Conservation (phyloP, 352 stramenopile genomes). For the Globisporangium canariense region DNA sequence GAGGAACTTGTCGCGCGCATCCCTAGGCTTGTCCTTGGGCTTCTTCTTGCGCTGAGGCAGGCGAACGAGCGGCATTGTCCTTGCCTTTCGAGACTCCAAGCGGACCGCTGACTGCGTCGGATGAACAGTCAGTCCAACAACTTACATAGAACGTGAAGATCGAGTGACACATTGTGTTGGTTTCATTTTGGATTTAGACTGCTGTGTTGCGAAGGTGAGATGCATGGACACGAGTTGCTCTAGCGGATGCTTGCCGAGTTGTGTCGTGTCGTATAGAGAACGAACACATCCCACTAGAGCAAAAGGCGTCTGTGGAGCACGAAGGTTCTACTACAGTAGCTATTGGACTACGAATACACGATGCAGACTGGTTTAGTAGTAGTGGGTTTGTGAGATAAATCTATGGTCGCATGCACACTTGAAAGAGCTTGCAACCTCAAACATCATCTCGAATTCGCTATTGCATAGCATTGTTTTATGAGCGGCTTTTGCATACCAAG, state of each 20-base stretch:
- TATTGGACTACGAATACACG: not conserved
- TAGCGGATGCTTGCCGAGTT: no score
- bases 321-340: not conserved
- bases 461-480: slow-evolving; percentile 49
- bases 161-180: no score
- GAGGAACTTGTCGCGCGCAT: slow-evolving; percentile 40
- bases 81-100: not conserved
- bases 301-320: no score
- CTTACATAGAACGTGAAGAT: no score
- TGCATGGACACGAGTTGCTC: no score
- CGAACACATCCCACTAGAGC: no score
- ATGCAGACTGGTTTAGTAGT: not conserved
- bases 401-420: slow-evolving; percentile 76
- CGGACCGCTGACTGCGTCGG: no score
- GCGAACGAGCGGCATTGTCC: slow-evolving; percentile 4
- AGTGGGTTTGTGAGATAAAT: slow-evolving; percentile 47
- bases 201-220: no score
- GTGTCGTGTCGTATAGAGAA: no score
- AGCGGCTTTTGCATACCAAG: slow-evolving; percentile 39
- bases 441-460: slow-evolving; percentile 43
- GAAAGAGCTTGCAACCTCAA: slow-evolving; percentile 71
- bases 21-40: slow-evolving; percentile 30
- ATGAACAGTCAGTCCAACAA: not conserved
- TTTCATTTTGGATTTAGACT: no score
- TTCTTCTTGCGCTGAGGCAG: slow-evolving; percentile 23